Evolutionary conservation across 2,329 filamentous ascomycete genomes (phyloP), one percentile per base, ranked within the genome.

Genomic region (Arthroderma sp.): DNA sequence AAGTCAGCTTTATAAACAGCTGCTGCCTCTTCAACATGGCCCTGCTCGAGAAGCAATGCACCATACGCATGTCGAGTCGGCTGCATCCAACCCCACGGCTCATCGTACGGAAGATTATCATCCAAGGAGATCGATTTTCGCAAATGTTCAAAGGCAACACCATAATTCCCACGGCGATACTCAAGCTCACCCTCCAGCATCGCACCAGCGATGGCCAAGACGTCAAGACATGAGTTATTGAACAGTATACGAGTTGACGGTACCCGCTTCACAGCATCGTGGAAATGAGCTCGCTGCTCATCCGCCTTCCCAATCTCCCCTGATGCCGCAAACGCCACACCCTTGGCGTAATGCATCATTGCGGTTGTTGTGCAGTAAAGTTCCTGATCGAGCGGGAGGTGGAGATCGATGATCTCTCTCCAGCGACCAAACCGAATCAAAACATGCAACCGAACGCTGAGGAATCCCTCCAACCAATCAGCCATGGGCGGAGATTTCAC

Each of bases 21-120:
- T 2, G 69, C 61, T 0, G 80, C 78, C 40, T 80, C 66, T 27
- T 73, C 67, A 0, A 74, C 63, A n/a, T 64, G 64, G 0, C 73
- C 76, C 54, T 82, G 80, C 55, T 86, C 82, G 8, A 84, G 66
- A 29, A 84, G 57, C 3, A 87, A 65, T 0, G 81, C 82, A 1
- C 78, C 81, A 42, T 80, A 80, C 0, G 81, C 81, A 58, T 86
- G 82, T 3, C 81, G 68, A 0, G 77, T 74, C 0, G 82, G 82
- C 55, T 83, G 79, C 81, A 86, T 85, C 81, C 82, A 86, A 0
- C 79, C 80, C 81, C 81, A 85, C 0, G 83, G 83, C 57, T 87
- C 83, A 40, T 81, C 78, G 49, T 83, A 86, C 0, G 76, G 77
- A 29, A 86, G 67, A 0, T 58, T 61, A 53, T 83, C 80, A 49